Base-by-base conservation (phyloP, 2,329 filamentous ascomycete species). In the Alternaria novae-zelandiae region DNA sequence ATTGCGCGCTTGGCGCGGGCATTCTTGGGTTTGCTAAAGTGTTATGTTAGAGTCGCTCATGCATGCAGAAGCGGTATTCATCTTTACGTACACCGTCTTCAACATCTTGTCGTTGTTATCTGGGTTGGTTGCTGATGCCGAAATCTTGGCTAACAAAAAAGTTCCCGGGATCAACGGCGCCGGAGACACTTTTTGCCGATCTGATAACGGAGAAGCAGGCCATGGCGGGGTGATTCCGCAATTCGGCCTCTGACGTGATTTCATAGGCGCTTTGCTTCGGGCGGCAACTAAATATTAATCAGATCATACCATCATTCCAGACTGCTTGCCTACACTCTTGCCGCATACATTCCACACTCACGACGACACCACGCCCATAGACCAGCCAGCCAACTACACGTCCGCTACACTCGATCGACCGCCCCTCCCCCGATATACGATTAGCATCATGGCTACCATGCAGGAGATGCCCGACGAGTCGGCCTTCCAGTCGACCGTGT, bases 1-100 rank as follows among this genome's bases (percentile, higher is more conserved):
- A 98, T 90, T 69, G 93, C 94, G 74, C 96, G 91, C 86, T 97
- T 97, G 62, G 94, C 96, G 85, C 96, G 94, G 73, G 95, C 94
- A 82, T 90, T 92, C 74, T 90, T 89, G 63, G 90, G 88, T 83
- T 90, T 90, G 68, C 88, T 90, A 62, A 12, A 23, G 8, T 6
- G 2, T 4, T 46, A 65, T 49, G 66, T 68, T 61, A 56, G 59
- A n/a, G 6, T 8, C 9, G 9, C 30, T 15, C 21, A 12, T 1
- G 3, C 17, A 1, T 2, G 12, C 5, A 28, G 11, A n/a, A 4
- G n/a, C 1, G 3, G 0, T 2, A 15, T 4, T 15, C 9, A 5
- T 13, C 25, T 21, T 21, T n/a, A 67, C 75, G 26, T 69, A 78
- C 75, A 71, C 74, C 70, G 70, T 62, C 65, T 75, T 76, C 63